Percentiles rank a stretch among this genome's conserved stretches.
These are phyloP conservation scores for Clavispora phyllophila DNA, from an alignment of 805 yeast species.

Conservation along the genomic window DNA sequence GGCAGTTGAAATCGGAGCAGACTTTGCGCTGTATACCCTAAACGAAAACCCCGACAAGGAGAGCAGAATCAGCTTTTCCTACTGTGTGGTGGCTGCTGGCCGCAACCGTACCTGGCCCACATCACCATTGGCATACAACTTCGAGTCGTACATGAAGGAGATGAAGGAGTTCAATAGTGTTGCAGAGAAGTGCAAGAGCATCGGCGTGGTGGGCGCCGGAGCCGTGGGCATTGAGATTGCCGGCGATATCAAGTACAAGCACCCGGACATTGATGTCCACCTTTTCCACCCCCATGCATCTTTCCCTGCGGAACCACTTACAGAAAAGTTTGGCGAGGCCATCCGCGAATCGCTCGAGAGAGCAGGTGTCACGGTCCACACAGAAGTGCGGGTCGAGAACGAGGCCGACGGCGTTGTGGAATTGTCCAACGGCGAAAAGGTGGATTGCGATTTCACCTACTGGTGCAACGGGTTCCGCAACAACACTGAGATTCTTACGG, in stretches of 20 bases:
- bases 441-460: constrained; percentile 26
- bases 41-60: constrained; percentile 13
- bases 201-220: constrained; percentile 48
- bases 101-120: constrained; percentile 51
- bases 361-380: constrained; percentile 24
- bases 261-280: constrained; percentile 32
- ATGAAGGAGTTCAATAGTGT: constrained; percentile 30
- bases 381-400: constrained; percentile 27
- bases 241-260: constrained; percentile 39
- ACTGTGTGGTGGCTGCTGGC: constrained; percentile 45
- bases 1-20: constrained; percentile 21
- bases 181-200: constrained; percentile 29
- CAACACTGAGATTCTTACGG: constrained; percentile 25
- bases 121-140: constrained; percentile 42
- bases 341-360: constrained; percentile 22
- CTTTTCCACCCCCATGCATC: constrained; percentile 33
- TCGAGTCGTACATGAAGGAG: constrained; percentile 34
- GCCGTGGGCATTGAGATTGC: constrained; percentile 49
- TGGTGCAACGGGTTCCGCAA: constrained; percentile 35
- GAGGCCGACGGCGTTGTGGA: constrained; percentile 19
- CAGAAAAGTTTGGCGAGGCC: constrained; percentile 24
- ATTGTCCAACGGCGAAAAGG: constrained; percentile 23
- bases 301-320: constrained; percentile 36
- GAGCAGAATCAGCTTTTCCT: constrained; percentile 35
- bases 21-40: constrained; percentile 24